A percentile compares a stretch with the other conserved stretches of the same genome.
phyloP scores from a whole-genome alignment of 352 stramenopile genomes.

The Aphanomyces euteiches region DNA sequence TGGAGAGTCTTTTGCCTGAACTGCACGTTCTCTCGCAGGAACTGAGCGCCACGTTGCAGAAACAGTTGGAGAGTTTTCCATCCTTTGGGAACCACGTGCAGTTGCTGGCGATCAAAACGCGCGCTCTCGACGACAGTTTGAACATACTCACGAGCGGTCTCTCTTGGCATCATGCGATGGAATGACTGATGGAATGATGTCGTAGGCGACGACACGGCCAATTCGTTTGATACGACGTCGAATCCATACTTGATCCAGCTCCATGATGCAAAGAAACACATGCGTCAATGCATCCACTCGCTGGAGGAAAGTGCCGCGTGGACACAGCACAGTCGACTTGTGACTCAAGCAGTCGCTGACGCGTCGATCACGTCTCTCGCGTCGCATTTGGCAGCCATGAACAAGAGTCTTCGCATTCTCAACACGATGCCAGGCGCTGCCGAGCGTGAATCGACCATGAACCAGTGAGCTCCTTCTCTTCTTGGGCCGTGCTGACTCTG shows the following conservation, averaged over 20 bases:
- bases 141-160: neutral
- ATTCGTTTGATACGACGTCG: neutral
- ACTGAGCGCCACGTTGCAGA: constrained; percentile 25
- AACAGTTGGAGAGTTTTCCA: constrained; percentile 20
- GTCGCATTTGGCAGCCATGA: constrained; percentile 25
- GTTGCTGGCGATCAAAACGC: constrained; percentile 20
- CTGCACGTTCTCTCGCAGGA: constrained; percentile 28
- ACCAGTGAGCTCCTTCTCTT: neutral
- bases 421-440: constrained; percentile 16
- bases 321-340: constrained; percentile 26
- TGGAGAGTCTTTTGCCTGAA: constrained; percentile 23
- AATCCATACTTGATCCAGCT: constrained; percentile 7
- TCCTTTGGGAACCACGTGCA: constrained; percentile 26
- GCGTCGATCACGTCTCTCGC: neutral
- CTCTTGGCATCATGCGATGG: neutral
- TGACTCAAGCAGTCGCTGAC: neutral
- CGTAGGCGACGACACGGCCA: no score
- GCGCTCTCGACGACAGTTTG: constrained; percentile 4
- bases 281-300: constrained; percentile 24
- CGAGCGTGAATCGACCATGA: constrained; percentile 24
- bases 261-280: constrained; percentile 24
- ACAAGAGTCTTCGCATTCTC: constrained; percentile 25
- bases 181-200: no score
- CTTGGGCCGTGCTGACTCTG: neutral
- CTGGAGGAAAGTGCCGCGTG: constrained; percentile 27